Evolutionary conservation across 2,329 filamentous ascomycete genomes (phyloP), one percentile per base, ranked within the genome.

Genomic region (Pseudofabraea citricarpa): DNA sequence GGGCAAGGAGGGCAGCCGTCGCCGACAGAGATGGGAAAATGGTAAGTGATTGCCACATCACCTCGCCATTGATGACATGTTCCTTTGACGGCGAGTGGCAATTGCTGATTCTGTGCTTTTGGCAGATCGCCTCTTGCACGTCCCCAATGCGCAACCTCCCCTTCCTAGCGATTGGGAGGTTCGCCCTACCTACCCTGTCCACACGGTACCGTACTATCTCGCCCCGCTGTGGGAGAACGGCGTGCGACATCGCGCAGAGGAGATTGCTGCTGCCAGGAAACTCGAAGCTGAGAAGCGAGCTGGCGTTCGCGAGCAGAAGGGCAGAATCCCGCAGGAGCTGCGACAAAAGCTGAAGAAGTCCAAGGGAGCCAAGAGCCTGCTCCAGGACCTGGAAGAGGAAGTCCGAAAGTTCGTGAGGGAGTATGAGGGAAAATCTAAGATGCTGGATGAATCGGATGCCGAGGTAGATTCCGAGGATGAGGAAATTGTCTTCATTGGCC

Each of bases 11-110:
- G 91, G 91, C 24, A 91, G 81, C 56, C 79, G 91, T 26, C 83
- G 91, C 57, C 76, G 91, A 39, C 83, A 91, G 56, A 77, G 91
- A 44, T 97, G 90, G 90, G 93, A 98, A 71, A 98, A 97, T 65
- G 87, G 89, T 94, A 75, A 52, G 67, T 58, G 29, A 38, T 43
- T 35, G 15, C 10, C 21, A 15, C 12, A 19, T n/a, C 22, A 15
- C n/a, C 47, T 50, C 16, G 47, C 31, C 36, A 12, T 38, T 21
- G 12, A 9, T 39, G 18, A 31, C 33, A n/a, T n/a, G n/a, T n/a
- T n/a, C n/a, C n/a, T n/a, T n/a, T n/a, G 40, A 50, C 33, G 41
- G 39, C 46, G 37, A 44, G 46, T 18, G 36, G 20, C 31, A 37
- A 35, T 27, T 47, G 40, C 38, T 44, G 35, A 48, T 42, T 9